Evolutionary conservation across 345 rosid species (phyloP), one percentile per base, ranked within the genome.

Genomic region (Mangifera indica): DNA sequence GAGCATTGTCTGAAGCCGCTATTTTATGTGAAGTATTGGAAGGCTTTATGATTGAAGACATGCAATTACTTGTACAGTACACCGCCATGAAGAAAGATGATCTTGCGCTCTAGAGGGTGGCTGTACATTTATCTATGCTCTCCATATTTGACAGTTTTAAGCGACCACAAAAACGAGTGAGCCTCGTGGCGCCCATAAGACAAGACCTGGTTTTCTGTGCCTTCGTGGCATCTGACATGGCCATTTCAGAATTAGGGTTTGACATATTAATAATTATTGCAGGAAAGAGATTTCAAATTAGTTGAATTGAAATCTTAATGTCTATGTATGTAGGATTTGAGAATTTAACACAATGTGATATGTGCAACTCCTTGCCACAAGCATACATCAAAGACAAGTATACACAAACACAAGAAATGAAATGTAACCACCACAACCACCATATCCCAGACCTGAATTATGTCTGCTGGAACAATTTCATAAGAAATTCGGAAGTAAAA

Each of bases 1-100:
- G 72, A 73, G 56, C 13, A 72, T 80, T 58, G 45, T 66, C 65
- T 10, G 13, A 66, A 48, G 82, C 25, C 49, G 25, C 48, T 44
- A 34, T 7, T 32, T 49, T 15, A 12, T 25, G 68, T 4, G 75
- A 76, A 29, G 81, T 53, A 69, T 1, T 63, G 32, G 80, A 62
- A 22, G 81, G 69, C 44, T 62, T 71, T 44, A 73, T 4, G 29
- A 67, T 20, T 10, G 32, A 67, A 20, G 48, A 20, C 71, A 67
- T 67, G 21, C 60, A 21, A 42, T 29, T 12, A 20, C 12, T 17
- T 24, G n/a, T 63, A 12, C 7, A 12, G 61, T 57, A 55, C 10
- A 37, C 40, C n/a, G 2, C 15, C 4, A 7, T 60, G 24, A n/a
- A n/a, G n/a, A n/a, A 1, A 61, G 24, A 34, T 34, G 5, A 1